Evolutionary conservation across 176 grass and related monocot species (phyloP).

Genomic region (Musa itinerans): DNA sequence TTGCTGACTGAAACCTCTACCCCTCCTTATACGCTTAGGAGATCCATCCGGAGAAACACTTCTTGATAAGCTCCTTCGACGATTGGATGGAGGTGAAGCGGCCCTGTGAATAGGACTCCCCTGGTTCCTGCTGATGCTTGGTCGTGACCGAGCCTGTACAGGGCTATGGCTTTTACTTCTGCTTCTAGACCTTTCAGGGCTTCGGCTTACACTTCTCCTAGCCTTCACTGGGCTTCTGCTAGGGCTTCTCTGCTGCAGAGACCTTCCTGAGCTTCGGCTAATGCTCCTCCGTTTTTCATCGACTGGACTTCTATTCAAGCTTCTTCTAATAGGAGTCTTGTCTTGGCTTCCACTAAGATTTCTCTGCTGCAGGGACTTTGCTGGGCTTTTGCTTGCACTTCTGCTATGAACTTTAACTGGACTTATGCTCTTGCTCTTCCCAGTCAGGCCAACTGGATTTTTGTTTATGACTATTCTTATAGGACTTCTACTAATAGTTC

Average conservation of each 20-base stretch:
- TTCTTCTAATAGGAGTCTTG: slow-evolving; percentile 30
- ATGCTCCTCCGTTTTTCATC: slow-evolving; percentile 34
- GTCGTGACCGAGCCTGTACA: slow-evolving; percentile 20
- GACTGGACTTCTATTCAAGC: slow-evolving; percentile 29
- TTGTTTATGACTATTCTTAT: slow-evolving; percentile 36
- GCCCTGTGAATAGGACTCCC: slow-evolving; percentile 40
- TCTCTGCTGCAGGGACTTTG: slow-evolving; percentile 30
- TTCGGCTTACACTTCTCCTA: slow-evolving; percentile 49
- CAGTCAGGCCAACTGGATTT: slow-evolving; percentile 24
- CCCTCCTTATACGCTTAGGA: slow-evolving; percentile 76
- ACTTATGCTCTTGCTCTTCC: slow-evolving; percentile 45
- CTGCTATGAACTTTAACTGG: slow-evolving; percentile 47
- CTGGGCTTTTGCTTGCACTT: slow-evolving; percentile 65
- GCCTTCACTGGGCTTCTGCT: slow-evolving; percentile 52
- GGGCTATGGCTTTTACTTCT: slow-evolving; percentile 55
- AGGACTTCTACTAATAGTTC: slow-evolving; percentile 39
- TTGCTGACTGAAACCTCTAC: slow-evolving; percentile 78
- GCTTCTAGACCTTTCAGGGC: slow-evolving; percentile 37
- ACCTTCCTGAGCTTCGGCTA: slow-evolving; percentile 26
- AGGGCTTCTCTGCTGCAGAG: slow-evolving; percentile 26
- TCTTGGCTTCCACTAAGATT: slow-evolving; percentile 12
- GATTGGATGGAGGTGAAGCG: slow-evolving; percentile 48
- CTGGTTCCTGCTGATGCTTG: slow-evolving; percentile 28
- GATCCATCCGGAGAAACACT: slow-evolving; percentile 77
- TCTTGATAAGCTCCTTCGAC: slow-evolving; percentile 78